Evolutionary conservation across 2,329 filamentous ascomycete genomes (phyloP).

Genomic region (Neurospora sp.): DNA sequence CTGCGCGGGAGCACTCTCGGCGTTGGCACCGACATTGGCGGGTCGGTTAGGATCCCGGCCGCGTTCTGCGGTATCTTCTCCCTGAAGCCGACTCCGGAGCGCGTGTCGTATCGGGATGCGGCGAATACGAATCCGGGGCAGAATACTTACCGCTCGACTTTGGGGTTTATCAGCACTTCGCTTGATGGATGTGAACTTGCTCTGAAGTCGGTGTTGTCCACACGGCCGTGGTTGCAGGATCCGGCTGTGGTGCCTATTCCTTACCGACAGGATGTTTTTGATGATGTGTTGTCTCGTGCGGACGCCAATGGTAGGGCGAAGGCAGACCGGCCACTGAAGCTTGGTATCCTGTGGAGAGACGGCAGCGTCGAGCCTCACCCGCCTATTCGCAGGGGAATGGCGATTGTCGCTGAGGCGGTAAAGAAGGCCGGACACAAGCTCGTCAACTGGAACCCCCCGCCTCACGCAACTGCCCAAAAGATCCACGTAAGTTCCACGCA

Average conservation of each 20-base stretch:
- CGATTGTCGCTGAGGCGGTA: conserved; percentile 38
- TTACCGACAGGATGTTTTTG: conserved; percentile 42
- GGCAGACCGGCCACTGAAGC: conserved; percentile 30
- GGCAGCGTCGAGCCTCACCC: conserved; percentile 41
- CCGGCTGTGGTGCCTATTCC: conserved; percentile 56
- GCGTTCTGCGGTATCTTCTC: conserved; percentile 23
- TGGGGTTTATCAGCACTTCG: conserved; percentile 52
- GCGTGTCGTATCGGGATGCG: conserved; percentile 13
- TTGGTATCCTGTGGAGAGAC: conserved; percentile 45
- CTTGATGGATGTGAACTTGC: conserved; percentile 40
- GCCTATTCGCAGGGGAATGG: conserved; percentile 44
- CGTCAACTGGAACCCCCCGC: conserved; percentile 49
- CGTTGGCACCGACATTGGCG: conserved; percentile 27
- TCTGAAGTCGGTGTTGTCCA: conserved; percentile 44
- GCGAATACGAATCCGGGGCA: conserved; percentile 38
- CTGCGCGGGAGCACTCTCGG: conserved; percentile 25
- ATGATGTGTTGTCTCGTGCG: conserved; percentile 27
- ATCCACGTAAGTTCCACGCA: conserved; percentile 26
- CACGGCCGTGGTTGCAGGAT: conserved; percentile 56
- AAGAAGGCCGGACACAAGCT: conserved; percentile 43
- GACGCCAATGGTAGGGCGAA: background rate
- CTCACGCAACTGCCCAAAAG: conserved; percentile 29
- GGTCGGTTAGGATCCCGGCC: conserved; percentile 23
- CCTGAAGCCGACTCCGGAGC: conserved; percentile 20
- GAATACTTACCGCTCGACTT: conserved; percentile 49